These are phyloP conservation scores for Aspergillus aculeatinus DNA, from an alignment of 2,329 filamentous ascomycete species.

Conservation along the genomic window DNA sequence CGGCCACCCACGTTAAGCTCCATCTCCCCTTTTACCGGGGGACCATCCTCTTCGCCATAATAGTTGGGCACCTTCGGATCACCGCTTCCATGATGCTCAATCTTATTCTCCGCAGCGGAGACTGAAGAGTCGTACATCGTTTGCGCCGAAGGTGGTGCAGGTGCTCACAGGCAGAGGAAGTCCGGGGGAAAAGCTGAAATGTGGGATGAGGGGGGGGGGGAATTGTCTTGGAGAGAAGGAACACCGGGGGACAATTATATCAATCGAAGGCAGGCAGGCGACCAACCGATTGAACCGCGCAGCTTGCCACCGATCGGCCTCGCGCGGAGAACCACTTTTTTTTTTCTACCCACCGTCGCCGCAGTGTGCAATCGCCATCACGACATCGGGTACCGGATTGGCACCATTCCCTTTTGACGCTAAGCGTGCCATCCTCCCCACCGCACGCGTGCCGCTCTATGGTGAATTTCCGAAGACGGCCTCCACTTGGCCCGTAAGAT, in stretches of 20 bases:
- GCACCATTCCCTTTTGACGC: constrained; percentile 1
- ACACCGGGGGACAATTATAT: background rate
- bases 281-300: background rate
- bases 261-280: background rate
- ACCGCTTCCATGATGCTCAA: constrained; percentile 1
- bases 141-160: background rate
- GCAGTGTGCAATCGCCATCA: constrained; percentile 3
- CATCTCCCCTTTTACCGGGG: constrained; percentile 25
- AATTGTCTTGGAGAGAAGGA: background rate
- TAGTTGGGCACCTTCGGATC: constrained; percentile 5
- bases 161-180: background rate
- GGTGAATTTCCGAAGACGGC: background rate
- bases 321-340: constrained; percentile 2
- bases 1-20: constrained; percentile 36
- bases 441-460: background rate
- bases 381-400: constrained; percentile 7
- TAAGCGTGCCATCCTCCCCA: background rate
- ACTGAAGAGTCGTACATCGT: constrained; percentile 3
- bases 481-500: background rate
- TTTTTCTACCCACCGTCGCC: background rate
- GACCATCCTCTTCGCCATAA: constrained; percentile 6
- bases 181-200: background rate
- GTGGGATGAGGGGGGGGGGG: background rate
- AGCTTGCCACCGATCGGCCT: constrained; percentile 3
- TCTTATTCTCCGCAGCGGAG: constrained; percentile 6